Conservation (phyloP, 2,329 filamentous ascomycete genomes). For the Parastagonospora avenae region DNA sequence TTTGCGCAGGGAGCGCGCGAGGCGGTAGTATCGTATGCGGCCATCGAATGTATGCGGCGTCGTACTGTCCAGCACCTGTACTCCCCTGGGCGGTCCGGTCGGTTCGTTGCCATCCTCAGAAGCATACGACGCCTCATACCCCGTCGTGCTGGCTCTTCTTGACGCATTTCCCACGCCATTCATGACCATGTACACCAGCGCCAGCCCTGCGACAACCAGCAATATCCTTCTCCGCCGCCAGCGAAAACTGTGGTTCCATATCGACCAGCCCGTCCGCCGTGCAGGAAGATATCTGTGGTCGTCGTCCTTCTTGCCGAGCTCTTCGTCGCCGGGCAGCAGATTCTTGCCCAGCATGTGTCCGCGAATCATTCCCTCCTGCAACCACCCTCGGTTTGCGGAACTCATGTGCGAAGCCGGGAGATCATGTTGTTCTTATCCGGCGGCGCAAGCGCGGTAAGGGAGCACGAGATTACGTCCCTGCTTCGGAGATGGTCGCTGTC, state of each 20-base stretch:
- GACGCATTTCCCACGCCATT: slow-evolving; percentile 36
- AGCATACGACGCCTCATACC: not conserved
- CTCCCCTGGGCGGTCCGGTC: slow-evolving; percentile 34
- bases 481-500: too few species aligned
- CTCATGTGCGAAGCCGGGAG: slow-evolving; percentile 30
- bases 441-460: too few species aligned
- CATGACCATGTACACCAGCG: slow-evolving; percentile 67
- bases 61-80: slow-evolving; percentile 19
- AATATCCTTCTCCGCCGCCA: slow-evolving; percentile 58
- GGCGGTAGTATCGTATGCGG: slow-evolving; percentile 68
- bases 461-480: too few species aligned
- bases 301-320: slow-evolving; percentile 69
- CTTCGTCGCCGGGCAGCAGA: slow-evolving; percentile 61
- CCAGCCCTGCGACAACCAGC: slow-evolving; percentile 44
- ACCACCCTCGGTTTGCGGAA: slow-evolving; percentile 30
- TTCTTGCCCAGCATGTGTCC: slow-evolving; percentile 46
- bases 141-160: slow-evolving; percentile 4
- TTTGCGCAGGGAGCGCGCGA: slow-evolving; percentile 67
- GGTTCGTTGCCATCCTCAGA: slow-evolving; percentile 27
- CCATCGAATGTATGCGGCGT: slow-evolving; percentile 63
- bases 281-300: slow-evolving; percentile 55
- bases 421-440: slow-evolving; percentile 23
- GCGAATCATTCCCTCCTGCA: slow-evolving; percentile 31
- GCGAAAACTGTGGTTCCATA: slow-evolving; percentile 37
- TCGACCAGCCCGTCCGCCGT: slow-evolving; percentile 38